phyloP scores from a whole-genome alignment of 768 basidiomycete species.

The Pleurotus tuoliensis region DNA sequence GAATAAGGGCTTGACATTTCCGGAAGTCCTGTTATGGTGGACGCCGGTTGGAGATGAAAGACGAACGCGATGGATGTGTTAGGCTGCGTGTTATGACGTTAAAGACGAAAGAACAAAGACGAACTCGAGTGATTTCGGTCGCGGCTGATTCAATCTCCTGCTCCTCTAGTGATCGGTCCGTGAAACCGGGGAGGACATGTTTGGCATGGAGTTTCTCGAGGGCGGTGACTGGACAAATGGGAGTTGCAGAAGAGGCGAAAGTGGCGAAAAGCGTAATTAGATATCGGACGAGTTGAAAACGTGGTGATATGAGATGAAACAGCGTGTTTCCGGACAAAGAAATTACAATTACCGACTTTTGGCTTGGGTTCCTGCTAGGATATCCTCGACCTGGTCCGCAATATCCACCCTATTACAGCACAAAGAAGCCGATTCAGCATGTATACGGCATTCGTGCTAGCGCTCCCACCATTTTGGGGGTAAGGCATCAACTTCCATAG shows the following conservation, averaged over 20 bases:
- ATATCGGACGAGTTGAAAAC: not conserved
- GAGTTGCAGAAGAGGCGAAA: slow-evolving; percentile 5
- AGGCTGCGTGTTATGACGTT: slow-evolving; percentile 3
- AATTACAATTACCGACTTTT: slow-evolving; percentile 61
- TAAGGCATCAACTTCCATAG: slow-evolving; percentile 52
- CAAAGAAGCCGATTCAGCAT: slow-evolving; percentile 16
- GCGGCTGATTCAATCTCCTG: slow-evolving; percentile 87
- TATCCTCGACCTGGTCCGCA: slow-evolving; percentile 83
- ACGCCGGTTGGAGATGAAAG: slow-evolving; percentile 9
- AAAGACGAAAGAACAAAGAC: slow-evolving; percentile 27
- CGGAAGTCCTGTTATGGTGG: slow-evolving; percentile 55
- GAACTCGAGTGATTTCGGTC: slow-evolving; percentile 82
- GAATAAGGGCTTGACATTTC: slow-evolving; percentile 60
- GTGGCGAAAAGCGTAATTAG: slow-evolving; percentile 14
- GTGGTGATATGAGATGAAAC: slow-evolving; percentile 10
- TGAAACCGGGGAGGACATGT: slow-evolving; percentile 93
- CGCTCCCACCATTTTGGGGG: slow-evolving; percentile 80
- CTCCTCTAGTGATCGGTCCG: slow-evolving; percentile 92
- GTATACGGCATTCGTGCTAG: slow-evolving; percentile 14
- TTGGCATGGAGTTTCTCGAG: slow-evolving; percentile 97
- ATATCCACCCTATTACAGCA: slow-evolving; percentile 74
- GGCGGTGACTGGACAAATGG: slow-evolving; percentile 54
- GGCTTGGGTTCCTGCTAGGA: slow-evolving; percentile 60
- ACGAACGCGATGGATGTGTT: slow-evolving; percentile 12
- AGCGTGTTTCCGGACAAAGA: slow-evolving; percentile 9